Conservation (phyloP, 345 rosid genomes). For the Arabidopsis suecica region DNA sequence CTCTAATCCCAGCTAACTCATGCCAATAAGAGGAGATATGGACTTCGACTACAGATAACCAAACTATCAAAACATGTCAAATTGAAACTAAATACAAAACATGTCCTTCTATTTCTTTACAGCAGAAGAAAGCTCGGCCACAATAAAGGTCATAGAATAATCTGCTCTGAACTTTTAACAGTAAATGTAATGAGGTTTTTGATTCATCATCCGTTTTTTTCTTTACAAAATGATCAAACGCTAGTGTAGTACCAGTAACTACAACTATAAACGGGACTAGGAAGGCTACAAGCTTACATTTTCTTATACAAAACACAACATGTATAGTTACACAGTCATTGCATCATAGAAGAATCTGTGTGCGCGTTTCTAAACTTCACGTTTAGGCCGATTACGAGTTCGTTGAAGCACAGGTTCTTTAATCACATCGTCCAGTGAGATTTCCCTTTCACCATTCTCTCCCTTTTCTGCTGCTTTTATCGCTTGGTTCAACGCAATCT, state of each 20-base stretch:
- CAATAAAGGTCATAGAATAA: not conserved
- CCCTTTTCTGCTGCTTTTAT: constrained; percentile 60
- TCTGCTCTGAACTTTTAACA: not conserved
- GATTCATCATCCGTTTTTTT: constrained; percentile 16
- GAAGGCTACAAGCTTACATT: constrained; percentile 29
- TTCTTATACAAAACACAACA: constrained; percentile 20
- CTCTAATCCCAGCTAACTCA: no score
- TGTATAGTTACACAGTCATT: constrained; percentile 11
- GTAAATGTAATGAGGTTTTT: not conserved
- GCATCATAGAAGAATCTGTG: constrained; percentile 3
- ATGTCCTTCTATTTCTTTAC: not conserved
- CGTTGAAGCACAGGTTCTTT: constrained; percentile 61
- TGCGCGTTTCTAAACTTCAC: constrained; percentile 51
- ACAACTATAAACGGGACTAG: constrained; percentile 17
- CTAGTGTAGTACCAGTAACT: not conserved
- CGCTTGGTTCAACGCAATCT: constrained; percentile 72
- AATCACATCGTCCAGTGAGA: constrained; percentile 48
- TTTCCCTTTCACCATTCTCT: constrained; percentile 47
- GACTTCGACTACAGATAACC: no score
- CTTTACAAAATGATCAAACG: constrained; percentile 11
- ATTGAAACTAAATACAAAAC: no score
- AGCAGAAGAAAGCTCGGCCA: not conserved
- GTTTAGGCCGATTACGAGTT: constrained; percentile 75
- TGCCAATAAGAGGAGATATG: no score
- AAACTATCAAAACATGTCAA: no score